phyloP scores from a whole-genome alignment of 306 rosid genomes.

The Cucumis melo region DNA sequence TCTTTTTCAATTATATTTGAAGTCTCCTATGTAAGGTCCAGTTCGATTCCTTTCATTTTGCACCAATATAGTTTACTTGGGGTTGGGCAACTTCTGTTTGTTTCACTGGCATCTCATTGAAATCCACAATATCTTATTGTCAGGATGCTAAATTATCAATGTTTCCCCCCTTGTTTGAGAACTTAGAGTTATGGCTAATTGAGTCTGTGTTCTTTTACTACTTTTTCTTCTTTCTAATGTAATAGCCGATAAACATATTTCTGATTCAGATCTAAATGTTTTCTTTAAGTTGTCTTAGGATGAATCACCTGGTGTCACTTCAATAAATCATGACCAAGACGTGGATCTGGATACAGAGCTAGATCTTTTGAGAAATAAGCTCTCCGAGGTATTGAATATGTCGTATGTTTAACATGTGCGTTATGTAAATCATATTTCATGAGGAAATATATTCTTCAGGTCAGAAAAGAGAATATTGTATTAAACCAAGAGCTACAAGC shows the following conservation, averaged over 20 bases:
- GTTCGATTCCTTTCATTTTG: background rate
- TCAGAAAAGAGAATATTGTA: conserved; percentile 44
- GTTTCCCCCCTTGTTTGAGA: background rate
- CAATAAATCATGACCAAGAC: conserved; percentile 19
- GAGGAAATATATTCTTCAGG: conserved; percentile 26
- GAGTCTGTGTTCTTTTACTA: background rate
- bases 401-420: background rate
- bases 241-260: background rate
- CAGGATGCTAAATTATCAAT: background rate
- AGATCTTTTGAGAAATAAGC: conserved; percentile 49
- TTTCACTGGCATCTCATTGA: background rate
- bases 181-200: background rate
- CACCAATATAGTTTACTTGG: background rate
- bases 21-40: background rate
- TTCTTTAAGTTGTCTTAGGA: conserved; percentile 27
- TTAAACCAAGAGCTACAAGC: conserved; percentile 49
- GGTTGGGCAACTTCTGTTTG: background rate
- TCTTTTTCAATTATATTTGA: background rate
- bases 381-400: conserved; percentile 27
- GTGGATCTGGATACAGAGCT: conserved; percentile 46
- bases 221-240: background rate
- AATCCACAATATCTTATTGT: background rate
- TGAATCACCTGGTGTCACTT: conserved; percentile 19
- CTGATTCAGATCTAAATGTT: background rate
- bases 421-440: background rate